phyloP scores from a whole-genome alignment of 108 stramenopile genomes.

The Stephanodiscus minutulus region DNA sequence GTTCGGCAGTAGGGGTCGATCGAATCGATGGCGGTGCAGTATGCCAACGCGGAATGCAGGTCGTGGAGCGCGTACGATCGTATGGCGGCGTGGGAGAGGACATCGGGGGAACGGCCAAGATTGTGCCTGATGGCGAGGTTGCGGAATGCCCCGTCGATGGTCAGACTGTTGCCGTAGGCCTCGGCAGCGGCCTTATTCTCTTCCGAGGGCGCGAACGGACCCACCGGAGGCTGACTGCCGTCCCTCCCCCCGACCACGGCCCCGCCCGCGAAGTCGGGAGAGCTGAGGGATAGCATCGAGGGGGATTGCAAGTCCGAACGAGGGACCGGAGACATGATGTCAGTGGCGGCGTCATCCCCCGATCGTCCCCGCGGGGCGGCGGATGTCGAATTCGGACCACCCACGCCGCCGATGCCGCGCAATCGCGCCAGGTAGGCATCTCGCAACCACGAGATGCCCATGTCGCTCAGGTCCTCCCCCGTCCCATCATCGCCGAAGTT shows the following conservation, averaged over 20 bases:
- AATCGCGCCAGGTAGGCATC: constrained; percentile 66
- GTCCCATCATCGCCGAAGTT: constrained; percentile 13
- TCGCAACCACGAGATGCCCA: constrained; percentile 58
- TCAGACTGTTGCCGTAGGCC: constrained; percentile 14
- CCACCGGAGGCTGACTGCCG: neutral
- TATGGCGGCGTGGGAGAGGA: constrained; percentile 76
- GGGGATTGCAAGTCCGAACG: constrained; percentile 37
- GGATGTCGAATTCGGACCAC: neutral
- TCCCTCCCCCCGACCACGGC: neutral
- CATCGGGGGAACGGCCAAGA: constrained; percentile 66
- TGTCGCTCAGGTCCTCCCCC: constrained; percentile 6
- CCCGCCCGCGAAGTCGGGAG: constrained; percentile 20
- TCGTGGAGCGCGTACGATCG: constrained; percentile 73
- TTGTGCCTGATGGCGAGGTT: constrained; percentile 57
- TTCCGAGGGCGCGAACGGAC: neutral
- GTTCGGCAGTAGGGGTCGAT: constrained; percentile 73
- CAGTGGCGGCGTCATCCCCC: neutral
- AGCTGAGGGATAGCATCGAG: constrained; percentile 18
- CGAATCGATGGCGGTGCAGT: constrained; percentile 62
- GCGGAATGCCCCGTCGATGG: constrained; percentile 66
- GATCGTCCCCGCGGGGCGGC: neutral
- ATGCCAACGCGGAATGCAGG: constrained; percentile 56
- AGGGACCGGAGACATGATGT: constrained; percentile 12
- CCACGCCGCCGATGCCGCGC: constrained; percentile 19
- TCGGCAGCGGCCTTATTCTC: neutral